These are phyloP conservation scores for Cronartium quercuum DNA, from an alignment of 1,284 basidiomycete genomes.

Conservation along the genomic window DNA sequence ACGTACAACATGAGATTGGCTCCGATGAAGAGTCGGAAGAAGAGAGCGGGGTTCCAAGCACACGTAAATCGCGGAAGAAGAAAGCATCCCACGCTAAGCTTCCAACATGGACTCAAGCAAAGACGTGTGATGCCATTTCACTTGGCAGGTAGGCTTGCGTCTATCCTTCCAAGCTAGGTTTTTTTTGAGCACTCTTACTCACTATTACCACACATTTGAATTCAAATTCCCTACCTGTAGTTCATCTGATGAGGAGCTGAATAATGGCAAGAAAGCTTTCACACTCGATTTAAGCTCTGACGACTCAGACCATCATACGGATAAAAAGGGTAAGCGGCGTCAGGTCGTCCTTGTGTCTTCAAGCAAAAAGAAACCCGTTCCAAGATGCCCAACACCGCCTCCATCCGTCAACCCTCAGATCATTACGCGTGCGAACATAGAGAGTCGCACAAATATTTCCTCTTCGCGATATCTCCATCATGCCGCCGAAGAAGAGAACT, in stretches of 20 bases:
- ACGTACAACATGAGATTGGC: background rate
- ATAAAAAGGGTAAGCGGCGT: background rate
- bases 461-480: too few relatives aligned
- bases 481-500: background rate
- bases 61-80: background rate
- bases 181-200: too few relatives aligned
- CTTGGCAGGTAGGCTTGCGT: too few relatives aligned
- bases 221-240: background rate
- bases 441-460: too few relatives aligned
- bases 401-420: background rate
- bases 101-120: background rate
- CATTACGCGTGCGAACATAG: background rate
- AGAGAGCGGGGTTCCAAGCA: background rate
- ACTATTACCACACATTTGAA: background rate
- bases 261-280: background rate
- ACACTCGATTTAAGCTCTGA: background rate
- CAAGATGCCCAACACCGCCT: slow-evolving; percentile 20
- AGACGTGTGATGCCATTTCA: background rate
- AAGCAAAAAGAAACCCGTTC: background rate
- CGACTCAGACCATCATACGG: background rate
- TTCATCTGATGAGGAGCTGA: slow-evolving; percentile 7
- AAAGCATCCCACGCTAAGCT: background rate
- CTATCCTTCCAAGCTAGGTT: too few relatives aligned
- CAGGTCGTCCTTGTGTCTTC: background rate
- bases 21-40: background rate